A percentile compares a stretch with the other conserved stretches of the same genome.
These are phyloP conservation scores for Akanthomyces uredinophilus DNA, from an alignment of 2,329 filamentous ascomycete species.

Conservation along the genomic window DNA sequence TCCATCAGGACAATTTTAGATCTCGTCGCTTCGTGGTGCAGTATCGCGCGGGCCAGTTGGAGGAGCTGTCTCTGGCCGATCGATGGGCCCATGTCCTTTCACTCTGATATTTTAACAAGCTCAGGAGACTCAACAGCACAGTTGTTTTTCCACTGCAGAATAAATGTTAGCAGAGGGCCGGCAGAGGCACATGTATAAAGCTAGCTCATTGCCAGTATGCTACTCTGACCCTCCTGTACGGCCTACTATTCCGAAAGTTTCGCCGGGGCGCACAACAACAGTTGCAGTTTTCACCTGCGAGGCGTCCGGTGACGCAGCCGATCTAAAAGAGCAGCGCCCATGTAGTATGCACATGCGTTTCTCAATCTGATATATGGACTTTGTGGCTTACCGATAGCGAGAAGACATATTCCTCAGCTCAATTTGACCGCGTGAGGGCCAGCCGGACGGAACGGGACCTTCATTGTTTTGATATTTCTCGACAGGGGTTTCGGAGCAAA, in stretches of 20 bases:
- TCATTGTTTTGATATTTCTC: not conserved
- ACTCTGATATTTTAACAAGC: not conserved
- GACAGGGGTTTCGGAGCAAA: not conserved
- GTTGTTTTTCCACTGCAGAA: slow-evolving; percentile 1
- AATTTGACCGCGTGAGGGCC: not conserved
- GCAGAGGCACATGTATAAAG: not conserved
- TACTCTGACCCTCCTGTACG: slow-evolving; percentile 1
- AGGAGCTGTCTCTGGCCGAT: slow-evolving; percentile 6
- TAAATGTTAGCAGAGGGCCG: not conserved
- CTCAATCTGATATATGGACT: not conserved
- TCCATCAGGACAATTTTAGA: slow-evolving; percentile 6
- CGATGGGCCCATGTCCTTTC: not conserved
- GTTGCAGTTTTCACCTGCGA: not conserved
- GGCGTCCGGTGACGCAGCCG: not conserved
- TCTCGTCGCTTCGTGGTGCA: not conserved
- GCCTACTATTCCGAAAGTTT: slow-evolving; percentile 3
- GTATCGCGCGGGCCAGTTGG: slow-evolving; percentile 2
- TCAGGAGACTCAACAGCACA: slow-evolving; percentile 1
- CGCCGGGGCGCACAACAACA: not conserved
- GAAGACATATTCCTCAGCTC: slow-evolving; percentile 1
- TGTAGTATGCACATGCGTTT: too few species aligned
- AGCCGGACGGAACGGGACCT: not conserved
- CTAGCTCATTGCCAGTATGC: too few species aligned
- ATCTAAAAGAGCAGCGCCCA: too few species aligned
- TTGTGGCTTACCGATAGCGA: not conserved